phyloP scores from a whole-genome alignment of 805 yeast species.

The Cyberlindnera veronae region DNA sequence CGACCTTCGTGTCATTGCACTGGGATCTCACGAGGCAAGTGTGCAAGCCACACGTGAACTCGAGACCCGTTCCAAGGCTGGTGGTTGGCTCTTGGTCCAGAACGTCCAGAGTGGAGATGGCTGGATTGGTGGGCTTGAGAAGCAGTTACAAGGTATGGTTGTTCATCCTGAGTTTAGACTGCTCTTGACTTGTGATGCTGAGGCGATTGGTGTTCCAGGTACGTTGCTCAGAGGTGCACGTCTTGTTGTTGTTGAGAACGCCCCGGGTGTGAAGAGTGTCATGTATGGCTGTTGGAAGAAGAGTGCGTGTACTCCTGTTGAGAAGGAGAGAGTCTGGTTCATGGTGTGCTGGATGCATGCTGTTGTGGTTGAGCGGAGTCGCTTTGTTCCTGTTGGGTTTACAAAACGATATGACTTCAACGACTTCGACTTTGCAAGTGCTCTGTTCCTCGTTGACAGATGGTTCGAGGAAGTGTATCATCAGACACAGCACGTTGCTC shows the following conservation, averaged over 20 bases:
- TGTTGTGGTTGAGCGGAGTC: conserved; percentile 51
- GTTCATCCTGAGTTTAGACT: conserved; percentile 43
- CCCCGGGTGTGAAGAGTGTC: conserved; percentile 53
- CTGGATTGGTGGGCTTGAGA: conserved; percentile 59
- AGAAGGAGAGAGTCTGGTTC: conserved; percentile 46
- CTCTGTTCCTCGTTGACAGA: conserved; percentile 40
- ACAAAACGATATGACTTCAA: conserved; percentile 60
- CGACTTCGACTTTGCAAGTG: conserved; percentile 63
- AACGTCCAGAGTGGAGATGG: conserved; percentile 69
- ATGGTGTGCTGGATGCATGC: conserved; percentile 71
- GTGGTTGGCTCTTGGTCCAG: conserved; percentile 74
- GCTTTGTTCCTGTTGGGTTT: conserved; percentile 65
- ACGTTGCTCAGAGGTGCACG: conserved; percentile 53
- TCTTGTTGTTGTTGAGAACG: conserved; percentile 57
- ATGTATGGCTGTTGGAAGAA: too few species aligned
- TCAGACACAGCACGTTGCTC: conserved; percentile 36
- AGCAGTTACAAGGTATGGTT: conserved; percentile 34
- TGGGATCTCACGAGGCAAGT: conserved; percentile 73
- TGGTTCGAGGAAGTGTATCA: conserved; percentile 33
- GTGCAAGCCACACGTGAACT: conserved; percentile 56
- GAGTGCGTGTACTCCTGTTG: conserved; percentile 33
- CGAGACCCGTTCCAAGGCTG: conserved; percentile 40
- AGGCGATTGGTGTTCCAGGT: conserved; percentile 48
- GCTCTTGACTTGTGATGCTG: conserved; percentile 60
- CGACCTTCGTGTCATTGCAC: conserved; percentile 46